Percentiles rank a stretch among this genome's conserved stretches.
phyloP scores from a whole-genome alignment of 306 rosid species.

The Chamaecrista fasciculata region DNA sequence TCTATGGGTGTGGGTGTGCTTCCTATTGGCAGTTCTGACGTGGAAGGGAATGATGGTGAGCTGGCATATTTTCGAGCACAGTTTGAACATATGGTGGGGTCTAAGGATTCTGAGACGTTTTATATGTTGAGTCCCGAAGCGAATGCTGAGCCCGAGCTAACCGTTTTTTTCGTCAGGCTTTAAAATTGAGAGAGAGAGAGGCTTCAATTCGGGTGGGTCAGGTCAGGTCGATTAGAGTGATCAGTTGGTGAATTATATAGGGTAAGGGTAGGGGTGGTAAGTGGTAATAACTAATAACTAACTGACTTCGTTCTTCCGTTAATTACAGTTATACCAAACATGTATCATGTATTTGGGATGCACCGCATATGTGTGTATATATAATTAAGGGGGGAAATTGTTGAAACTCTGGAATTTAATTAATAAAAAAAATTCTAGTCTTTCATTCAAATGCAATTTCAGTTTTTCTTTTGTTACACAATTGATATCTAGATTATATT shows the following conservation, averaged over 20 bases:
- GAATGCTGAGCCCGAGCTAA: conserved; percentile 69
- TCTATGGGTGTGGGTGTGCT: conserved; percentile 87
- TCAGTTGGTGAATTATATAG: no score
- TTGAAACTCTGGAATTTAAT: neutral
- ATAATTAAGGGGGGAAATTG: neutral
- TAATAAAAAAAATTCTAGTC: no score
- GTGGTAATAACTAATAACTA: no score
- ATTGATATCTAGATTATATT: no score
- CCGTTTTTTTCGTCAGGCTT: conserved; percentile 72
- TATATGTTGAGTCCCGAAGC: conserved; percentile 86
- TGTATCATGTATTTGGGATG: neutral
- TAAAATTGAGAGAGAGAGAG: no score
- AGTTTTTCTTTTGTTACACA: no score
- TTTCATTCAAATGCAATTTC: no score
- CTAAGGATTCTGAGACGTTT: conserved; percentile 69
- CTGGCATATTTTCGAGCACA: conserved; percentile 65
- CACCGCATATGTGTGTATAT: neutral
- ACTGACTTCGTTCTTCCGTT: neutral
- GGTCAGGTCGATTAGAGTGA: neutral
- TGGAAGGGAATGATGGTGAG: conserved; percentile 51
- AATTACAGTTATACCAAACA: no score
- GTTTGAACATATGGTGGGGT: conserved; percentile 68
- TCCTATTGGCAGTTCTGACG: conserved; percentile 38
- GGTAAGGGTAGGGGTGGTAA: neutral
- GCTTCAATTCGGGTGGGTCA: no score